Base-by-base conservation (phyloP, 805 yeast genomes). In the Komagataella ulmi region DNA sequence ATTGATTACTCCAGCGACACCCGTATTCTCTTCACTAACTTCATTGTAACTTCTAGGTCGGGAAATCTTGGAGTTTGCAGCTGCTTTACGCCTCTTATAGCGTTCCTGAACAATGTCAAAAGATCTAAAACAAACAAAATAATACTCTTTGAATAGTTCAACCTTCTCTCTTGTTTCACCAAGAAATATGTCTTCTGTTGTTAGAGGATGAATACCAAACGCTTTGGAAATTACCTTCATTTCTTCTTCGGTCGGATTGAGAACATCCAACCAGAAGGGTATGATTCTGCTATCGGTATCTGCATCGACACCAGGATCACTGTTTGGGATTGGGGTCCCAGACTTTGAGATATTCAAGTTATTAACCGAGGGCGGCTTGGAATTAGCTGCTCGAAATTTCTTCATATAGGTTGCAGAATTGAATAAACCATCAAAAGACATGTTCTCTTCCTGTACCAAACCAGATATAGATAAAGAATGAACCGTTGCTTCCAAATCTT, bases 91-190 rank as follows among this genome's bases (percentile, higher is more conserved):
- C 12, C 46, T 17, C 46, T 44, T 78, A 54, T 81, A 68, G 54
- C 82, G 76, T 60, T 85, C 93, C 54, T 85, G 84, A 12, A 84
- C 88, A 50, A 90, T 83, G 64, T 84, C 90, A 65, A 85, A 85
- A 17, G 88, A 78, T 47, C 91, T 74, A 67, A 93, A 93, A 70
- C 98, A 89, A 30, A 93, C 86, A 58, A 91, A 81, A 65, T 91
- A 93, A 66, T 91, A 91, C 56, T 86, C 86, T 60, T 85, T 83
- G 70, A 91, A 91, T 40, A 93, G 66, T 67, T 91, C 99, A 18
- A 91, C 97, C 62, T 91, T 91, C 65, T 91, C 99, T 57, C 98
- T 79, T 0, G 96, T 85, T 63, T 91, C 99, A 1, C 96, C 96
- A 30, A 90, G 68, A 54, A 86, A 85, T 49, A 91, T 90, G 68